These are phyloP conservation scores for Neurospora crassa DNA, from an alignment of 2,329 filamentous ascomycete species.

Conservation along the genomic window DNA sequence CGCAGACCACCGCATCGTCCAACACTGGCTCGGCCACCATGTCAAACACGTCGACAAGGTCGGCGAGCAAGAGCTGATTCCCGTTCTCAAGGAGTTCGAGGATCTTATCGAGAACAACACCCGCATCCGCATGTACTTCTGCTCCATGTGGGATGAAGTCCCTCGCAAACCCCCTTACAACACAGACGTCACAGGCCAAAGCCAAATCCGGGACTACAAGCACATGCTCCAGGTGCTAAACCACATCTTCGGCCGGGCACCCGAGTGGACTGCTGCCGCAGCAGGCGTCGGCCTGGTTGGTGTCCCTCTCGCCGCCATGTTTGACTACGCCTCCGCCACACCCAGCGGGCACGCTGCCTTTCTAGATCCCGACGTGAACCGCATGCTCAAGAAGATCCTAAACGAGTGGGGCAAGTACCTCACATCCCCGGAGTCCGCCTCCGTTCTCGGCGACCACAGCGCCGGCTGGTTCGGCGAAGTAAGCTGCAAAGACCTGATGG, in stretches of 20 bases:
- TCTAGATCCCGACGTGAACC: slow-evolving; percentile 44
- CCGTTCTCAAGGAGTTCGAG: slow-evolving; percentile 55
- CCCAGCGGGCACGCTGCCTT: slow-evolving; percentile 44
- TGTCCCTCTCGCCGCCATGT: slow-evolving; percentile 42
- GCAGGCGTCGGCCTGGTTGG: slow-evolving; percentile 42
- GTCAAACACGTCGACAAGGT: slow-evolving; percentile 45
- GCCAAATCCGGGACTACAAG: slow-evolving; percentile 54
- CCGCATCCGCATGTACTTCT: slow-evolving; percentile 57
- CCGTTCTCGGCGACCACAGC: slow-evolving; percentile 33
- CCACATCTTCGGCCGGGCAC: slow-evolving; percentile 41
- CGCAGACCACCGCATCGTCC: slow-evolving; percentile 50
- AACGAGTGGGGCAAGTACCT: slow-evolving; percentile 49
- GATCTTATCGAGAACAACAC: slow-evolving; percentile 54
- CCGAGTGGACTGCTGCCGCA: slow-evolving; percentile 43
- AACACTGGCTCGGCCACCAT: slow-evolving; percentile 50
- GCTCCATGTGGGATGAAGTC: slow-evolving; percentile 59
- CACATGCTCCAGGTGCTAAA: slow-evolving; percentile 61
- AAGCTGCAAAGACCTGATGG: slow-evolving; percentile 36
- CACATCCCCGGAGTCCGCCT: slow-evolving; percentile 42
- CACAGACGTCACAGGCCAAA: slow-evolving; percentile 50
- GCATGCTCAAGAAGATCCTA: slow-evolving; percentile 42
- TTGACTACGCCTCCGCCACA: slow-evolving; percentile 49
- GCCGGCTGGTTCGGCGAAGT: slow-evolving; percentile 47
- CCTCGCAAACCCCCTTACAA: slow-evolving; percentile 50
- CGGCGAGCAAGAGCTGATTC: slow-evolving; percentile 39